phyloP scores from a whole-genome alignment of 1,284 basidiomycete species.

The Cryptococcus jaspeensis region DNA sequence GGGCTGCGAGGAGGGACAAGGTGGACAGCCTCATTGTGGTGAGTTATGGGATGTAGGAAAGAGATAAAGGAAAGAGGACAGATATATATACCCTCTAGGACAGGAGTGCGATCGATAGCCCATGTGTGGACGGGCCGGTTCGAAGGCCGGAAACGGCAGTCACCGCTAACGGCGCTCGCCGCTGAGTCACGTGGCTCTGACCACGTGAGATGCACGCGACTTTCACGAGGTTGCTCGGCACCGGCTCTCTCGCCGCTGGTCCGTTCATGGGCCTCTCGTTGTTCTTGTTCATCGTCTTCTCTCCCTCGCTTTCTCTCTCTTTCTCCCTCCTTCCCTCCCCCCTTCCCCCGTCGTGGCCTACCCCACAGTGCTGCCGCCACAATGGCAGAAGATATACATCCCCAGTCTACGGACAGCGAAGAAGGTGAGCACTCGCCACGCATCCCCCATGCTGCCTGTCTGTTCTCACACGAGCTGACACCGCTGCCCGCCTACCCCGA shows the following conservation, averaged over 20 bases:
- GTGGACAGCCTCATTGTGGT: constrained; percentile 22
- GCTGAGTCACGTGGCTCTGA: neutral
- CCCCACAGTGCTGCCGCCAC: neutral
- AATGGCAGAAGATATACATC: constrained; percentile 2
- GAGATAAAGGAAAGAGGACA: neutral
- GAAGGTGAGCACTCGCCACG: constrained; percentile 11
- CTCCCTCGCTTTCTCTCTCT: no score
- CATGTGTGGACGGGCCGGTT: no score
- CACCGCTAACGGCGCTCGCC: neutral
- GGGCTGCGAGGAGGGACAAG: constrained; percentile 19
- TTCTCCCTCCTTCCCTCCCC: neutral
- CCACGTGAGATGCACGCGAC: no score
- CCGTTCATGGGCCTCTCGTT: no score
- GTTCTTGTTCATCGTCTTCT: no score
- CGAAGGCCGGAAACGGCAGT: neutral
- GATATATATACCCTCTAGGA: no score
- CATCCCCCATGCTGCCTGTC: neutral
- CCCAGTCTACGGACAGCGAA: constrained; percentile 13
- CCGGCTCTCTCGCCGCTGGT: no score
- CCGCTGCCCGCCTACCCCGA: neutral
- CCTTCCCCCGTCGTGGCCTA: neutral
- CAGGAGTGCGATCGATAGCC: no score
- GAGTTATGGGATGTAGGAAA: neutral
- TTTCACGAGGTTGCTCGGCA: no score
- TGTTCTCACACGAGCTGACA: neutral